Evolutionary conservation across 768 basidiomycete species (phyloP).

Genomic region (Coprinopsis marcescibilis): DNA sequence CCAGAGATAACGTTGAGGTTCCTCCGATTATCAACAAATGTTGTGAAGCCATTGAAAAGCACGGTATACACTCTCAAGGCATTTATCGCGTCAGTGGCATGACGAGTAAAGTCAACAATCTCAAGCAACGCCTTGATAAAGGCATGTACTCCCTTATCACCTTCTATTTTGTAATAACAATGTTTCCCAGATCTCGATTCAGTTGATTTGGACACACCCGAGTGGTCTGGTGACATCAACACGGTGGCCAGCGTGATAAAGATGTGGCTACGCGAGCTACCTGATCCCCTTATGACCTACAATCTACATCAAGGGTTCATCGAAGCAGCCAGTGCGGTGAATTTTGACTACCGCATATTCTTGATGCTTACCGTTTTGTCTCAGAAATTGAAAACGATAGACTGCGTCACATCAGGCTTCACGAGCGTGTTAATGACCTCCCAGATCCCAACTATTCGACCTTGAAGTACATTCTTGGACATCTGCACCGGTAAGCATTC

Average conservation of each 20-base stretch:
- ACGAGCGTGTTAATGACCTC: constrained; percentile 95
- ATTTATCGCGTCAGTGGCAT: constrained; percentile 94
- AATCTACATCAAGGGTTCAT: constrained; percentile 87
- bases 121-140: constrained; percentile 82
- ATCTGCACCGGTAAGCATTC: constrained; percentile 72
- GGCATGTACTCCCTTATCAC: constrained; percentile 37
- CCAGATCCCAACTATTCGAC: constrained; percentile 99
- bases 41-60: constrained; percentile 84
- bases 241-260: constrained; percentile 93
- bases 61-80: constrained; percentile 79
- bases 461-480: constrained; percentile 91
- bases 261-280: constrained; percentile 93
- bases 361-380: constrained; percentile 9
- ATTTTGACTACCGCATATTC: background rate
- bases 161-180: background rate
- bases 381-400: constrained; percentile 91
- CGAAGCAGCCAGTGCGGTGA: constrained; percentile 81
- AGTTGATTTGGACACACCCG: constrained; percentile 80
- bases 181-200: constrained; percentile 63
- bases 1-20: constrained; percentile 84
- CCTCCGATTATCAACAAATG: constrained; percentile 86
- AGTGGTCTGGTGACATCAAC: constrained; percentile 94
- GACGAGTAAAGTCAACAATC: constrained; percentile 74
- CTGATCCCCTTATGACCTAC: constrained; percentile 86
- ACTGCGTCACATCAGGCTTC: constrained; percentile 89